These are phyloP conservation scores for Crepidotus variabilis DNA, from an alignment of 768 basidiomycete species.

Conservation along the genomic window DNA sequence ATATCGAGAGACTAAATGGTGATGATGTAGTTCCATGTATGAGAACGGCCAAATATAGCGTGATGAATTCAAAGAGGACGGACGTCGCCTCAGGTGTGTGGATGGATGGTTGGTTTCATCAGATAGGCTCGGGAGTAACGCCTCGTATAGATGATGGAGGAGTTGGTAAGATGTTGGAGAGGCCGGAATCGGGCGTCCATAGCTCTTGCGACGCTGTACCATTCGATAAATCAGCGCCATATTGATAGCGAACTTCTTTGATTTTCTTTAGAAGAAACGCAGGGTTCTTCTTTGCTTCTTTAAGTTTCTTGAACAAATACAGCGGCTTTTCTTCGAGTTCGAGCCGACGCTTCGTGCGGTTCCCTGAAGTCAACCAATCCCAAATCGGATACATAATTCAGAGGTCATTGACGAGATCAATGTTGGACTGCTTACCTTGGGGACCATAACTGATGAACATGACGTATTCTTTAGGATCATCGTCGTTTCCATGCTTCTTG, in stretches of 20 bases:
- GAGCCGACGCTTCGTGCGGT: conserved; percentile 86
- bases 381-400: neutral
- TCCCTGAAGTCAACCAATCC: conserved; percentile 37
- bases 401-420: no score
- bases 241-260: conserved; percentile 46
- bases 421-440: conserved; percentile 51
- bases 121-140: neutral
- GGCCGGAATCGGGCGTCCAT: neutral
- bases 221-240: conserved; percentile 79
- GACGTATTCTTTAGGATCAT: conserved; percentile 97
- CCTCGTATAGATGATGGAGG: neutral
- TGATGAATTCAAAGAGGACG: no score
- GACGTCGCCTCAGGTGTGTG: neutral
- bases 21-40: no score
- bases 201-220: neutral
- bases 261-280: conserved; percentile 98
- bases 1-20: no score
- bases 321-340: conserved; percentile 94
- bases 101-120: neutral
- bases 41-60: no score
- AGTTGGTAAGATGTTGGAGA: neutral
- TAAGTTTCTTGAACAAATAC: conserved; percentile 93
- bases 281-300: conserved; percentile 94
- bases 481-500: conserved; percentile 98
- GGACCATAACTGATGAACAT: conserved; percentile 99